Conservation (phyloP, 768 basidiomycete species). For the Boletus reticuloceps region DNA sequence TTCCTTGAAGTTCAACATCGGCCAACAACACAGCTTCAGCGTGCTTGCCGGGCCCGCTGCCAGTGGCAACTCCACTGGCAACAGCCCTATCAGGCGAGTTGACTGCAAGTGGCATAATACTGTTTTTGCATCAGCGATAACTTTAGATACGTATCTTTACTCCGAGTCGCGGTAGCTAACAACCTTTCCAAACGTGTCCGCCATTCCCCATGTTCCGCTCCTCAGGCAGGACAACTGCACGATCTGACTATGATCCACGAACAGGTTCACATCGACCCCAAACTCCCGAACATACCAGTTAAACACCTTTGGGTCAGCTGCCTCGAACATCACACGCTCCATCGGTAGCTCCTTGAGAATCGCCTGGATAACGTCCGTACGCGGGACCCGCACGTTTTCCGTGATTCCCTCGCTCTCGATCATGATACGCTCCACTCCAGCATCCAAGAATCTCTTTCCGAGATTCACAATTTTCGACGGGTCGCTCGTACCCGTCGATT, state of each 20-base stretch:
- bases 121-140: too few species aligned
- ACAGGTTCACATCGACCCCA: conserved; percentile 41
- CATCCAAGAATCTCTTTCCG: conserved; percentile 39
- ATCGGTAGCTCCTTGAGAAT: conserved; percentile 40
- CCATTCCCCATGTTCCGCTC: conserved; percentile 46
- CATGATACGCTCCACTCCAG: conserved; percentile 44
- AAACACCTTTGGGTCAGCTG: conserved; percentile 44
- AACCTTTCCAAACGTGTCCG: conserved; percentile 41
- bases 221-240: conserved; percentile 44
- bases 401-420: conserved; percentile 49
- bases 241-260: conserved; percentile 45
- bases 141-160: background rate
- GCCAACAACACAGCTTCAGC: too few species aligned
- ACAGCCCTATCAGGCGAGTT: too few species aligned
- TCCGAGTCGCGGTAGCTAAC: conserved; percentile 40
- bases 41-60: too few species aligned
- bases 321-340: conserved; percentile 47
- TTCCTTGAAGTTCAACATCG: too few species aligned
- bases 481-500: conserved; percentile 34
- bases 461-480: conserved; percentile 33
- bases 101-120: too few species aligned
- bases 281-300: conserved; percentile 45
- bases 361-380: conserved; percentile 42
- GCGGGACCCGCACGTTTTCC: conserved; percentile 42
- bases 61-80: too few species aligned